Conservation (phyloP, 176 grass and related monocot species). For the Themeda triandra region DNA sequence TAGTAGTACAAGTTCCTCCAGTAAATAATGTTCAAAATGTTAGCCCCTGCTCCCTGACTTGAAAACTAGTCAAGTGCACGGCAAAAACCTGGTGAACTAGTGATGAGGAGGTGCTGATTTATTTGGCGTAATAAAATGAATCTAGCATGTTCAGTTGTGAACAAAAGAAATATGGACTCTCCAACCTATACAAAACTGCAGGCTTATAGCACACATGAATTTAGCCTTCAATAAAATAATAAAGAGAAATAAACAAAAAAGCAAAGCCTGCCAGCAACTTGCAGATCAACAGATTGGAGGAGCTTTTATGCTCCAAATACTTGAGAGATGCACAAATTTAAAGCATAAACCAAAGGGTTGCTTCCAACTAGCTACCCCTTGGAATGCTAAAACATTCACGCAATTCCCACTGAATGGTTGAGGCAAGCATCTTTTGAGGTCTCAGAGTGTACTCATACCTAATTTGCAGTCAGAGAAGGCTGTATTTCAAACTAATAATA, state of each 20-base stretch:
- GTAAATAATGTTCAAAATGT: not conserved
- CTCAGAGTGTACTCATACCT: not conserved
- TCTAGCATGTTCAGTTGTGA: not conserved
- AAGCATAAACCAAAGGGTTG: not conserved
- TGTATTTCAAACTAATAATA: not conserved
- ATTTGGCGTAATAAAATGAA: constrained; percentile 17
- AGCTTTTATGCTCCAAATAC: not conserved
- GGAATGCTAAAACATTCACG: not conserved
- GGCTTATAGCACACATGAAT: not conserved
- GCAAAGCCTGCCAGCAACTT: not conserved
- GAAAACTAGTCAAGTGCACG: not conserved
- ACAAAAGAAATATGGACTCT: not conserved
- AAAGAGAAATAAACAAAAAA: not conserved
- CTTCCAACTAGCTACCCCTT: not conserved
- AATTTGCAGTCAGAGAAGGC: not conserved
- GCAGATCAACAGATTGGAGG: not conserved
- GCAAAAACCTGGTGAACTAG: not conserved
- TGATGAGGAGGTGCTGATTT: not conserved
- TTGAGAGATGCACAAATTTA: not conserved
- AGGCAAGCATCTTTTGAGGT: not conserved
- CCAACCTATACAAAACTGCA: not conserved
- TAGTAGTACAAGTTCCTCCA: not conserved
- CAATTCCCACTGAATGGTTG: not conserved
- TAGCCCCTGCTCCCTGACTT: not conserved
- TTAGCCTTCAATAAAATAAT: not conserved